Evolutionary conservation across 116 monocot genomes (phyloP).

Genomic region (Iris pallida): DNA sequence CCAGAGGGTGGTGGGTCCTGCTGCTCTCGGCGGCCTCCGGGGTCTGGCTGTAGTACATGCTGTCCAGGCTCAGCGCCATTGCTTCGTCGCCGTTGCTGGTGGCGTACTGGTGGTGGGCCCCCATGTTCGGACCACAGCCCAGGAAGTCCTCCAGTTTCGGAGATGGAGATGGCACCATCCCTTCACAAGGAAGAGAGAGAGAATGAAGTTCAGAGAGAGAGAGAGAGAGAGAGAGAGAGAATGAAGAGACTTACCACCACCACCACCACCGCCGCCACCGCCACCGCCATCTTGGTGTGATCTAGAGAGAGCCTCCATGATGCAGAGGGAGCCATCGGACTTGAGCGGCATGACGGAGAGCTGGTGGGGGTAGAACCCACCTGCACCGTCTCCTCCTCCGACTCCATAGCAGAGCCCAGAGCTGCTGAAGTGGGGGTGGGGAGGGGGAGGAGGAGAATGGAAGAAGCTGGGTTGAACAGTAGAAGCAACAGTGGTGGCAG

Average conservation of each 20-base stretch:
- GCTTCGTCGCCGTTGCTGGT: slow-evolving; percentile 27
- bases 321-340: slow-evolving; percentile 89
- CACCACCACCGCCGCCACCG: too few relatives aligned
- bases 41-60: slow-evolving; percentile 61
- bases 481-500: slow-evolving; percentile 23
- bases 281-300: slow-evolving; percentile 37
- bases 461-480: slow-evolving; percentile 29
- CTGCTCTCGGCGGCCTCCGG: slow-evolving; percentile 34
- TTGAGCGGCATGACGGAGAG: slow-evolving; percentile 77
- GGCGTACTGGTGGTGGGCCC: slow-evolving; percentile 26
- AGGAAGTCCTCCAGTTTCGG: slow-evolving; percentile 50
- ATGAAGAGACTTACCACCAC: slow-evolving; percentile 19
- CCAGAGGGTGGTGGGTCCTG: slow-evolving; percentile 1
- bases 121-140: slow-evolving; percentile 29
- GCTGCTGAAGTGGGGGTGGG: slow-evolving; percentile 22
- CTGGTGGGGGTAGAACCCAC: slow-evolving; percentile 38
- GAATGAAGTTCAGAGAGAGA: background rate
- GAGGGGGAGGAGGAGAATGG: slow-evolving; percentile 8
- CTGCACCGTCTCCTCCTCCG: slow-evolving; percentile 36
- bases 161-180: slow-evolving; percentile 35
- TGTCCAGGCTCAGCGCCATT: slow-evolving; percentile 52
- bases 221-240: background rate
- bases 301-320: slow-evolving; percentile 77
- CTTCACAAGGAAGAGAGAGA: slow-evolving; percentile 10
- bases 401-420: slow-evolving; percentile 45